A percentile compares a stretch with the other conserved stretches of the same genome.
Conservation (phyloP, 345 rosid species). For the Toxicodendron radicans region DNA sequence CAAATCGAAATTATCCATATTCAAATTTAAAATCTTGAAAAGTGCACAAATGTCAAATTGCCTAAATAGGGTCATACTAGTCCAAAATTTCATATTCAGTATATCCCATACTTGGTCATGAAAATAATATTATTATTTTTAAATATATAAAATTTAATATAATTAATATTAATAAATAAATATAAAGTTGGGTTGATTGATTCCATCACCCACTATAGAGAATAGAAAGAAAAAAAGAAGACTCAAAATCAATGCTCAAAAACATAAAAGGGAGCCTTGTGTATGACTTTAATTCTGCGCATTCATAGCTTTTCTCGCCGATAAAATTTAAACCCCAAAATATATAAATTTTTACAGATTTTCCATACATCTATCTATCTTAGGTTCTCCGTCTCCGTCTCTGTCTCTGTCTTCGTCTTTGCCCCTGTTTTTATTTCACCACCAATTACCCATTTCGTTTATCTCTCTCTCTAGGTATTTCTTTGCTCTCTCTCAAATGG, state of each 20-base stretch:
- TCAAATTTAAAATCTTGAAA: no score
- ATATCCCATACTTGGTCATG: no score
- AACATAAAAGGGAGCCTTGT: neutral
- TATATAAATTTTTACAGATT: neutral
- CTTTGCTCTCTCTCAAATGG: conserved; percentile 28
- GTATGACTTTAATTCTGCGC: conserved; percentile 23
- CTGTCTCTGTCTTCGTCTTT: conserved; percentile 15
- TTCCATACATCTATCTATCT: conserved; percentile 14
- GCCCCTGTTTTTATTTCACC: conserved; percentile 11
- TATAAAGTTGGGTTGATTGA: conserved; percentile 25
- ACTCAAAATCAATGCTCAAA: neutral
- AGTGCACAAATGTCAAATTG: no score
- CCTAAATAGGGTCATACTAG: no score
- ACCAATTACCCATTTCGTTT: neutral
- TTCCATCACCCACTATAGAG: conserved; percentile 17
- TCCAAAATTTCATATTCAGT: no score
- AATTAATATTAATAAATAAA: neutral
- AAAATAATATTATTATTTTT: no score
- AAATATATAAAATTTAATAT: no score
- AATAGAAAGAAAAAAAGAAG: neutral
- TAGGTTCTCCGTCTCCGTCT: conserved; percentile 22
- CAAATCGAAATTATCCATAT: no score
- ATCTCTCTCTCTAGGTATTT: conserved; percentile 17
- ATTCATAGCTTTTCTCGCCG: conserved; percentile 33
- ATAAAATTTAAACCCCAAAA: neutral